A percentile compares a stretch with the other conserved stretches of the same genome.
These are phyloP conservation scores for Penicillium sp. DNA, from an alignment of 2,329 filamentous ascomycete genomes.

Conservation along the genomic window DNA sequence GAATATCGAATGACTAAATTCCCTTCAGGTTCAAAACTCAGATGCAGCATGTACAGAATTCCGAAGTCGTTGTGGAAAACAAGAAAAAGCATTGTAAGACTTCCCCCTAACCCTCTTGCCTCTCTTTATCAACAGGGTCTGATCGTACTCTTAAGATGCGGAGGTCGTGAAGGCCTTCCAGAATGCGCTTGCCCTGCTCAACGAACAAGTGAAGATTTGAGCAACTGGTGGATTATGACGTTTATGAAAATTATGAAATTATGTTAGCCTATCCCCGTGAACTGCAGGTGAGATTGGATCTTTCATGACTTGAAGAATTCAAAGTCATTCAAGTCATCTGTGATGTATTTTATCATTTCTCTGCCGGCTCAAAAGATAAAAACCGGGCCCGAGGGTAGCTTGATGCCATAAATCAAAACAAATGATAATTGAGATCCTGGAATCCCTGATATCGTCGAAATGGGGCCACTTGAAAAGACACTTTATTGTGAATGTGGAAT, in stretches of 20 bases:
- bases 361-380: too few relatives aligned
- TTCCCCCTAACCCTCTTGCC: conserved; percentile 11
- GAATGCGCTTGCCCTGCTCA: conserved; percentile 47
- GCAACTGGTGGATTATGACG: neutral
- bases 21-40: conserved; percentile 71
- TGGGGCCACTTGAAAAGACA: too few relatives aligned
- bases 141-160: conserved; percentile 33
- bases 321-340: too few relatives aligned
- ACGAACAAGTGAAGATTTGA: conserved; percentile 29
- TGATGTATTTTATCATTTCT: too few relatives aligned
- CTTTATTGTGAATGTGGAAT: too few relatives aligned
- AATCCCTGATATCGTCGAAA: too few relatives aligned
- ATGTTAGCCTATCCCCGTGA: neutral
- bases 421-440: too few relatives aligned
- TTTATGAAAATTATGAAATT: conserved; percentile 6
- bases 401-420: too few relatives aligned
- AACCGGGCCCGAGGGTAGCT: too few relatives aligned
- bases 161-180: conserved; percentile 51
- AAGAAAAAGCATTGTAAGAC: conserved; percentile 77
- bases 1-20: neutral
- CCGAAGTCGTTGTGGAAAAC: conserved; percentile 68
- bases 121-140: conserved; percentile 7
- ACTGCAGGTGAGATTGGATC: too few relatives aligned
- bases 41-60: conserved; percentile 70
- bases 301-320: too few relatives aligned